phyloP scores from a whole-genome alignment of 140 eudicot species.

The Senecio squalidus region DNA sequence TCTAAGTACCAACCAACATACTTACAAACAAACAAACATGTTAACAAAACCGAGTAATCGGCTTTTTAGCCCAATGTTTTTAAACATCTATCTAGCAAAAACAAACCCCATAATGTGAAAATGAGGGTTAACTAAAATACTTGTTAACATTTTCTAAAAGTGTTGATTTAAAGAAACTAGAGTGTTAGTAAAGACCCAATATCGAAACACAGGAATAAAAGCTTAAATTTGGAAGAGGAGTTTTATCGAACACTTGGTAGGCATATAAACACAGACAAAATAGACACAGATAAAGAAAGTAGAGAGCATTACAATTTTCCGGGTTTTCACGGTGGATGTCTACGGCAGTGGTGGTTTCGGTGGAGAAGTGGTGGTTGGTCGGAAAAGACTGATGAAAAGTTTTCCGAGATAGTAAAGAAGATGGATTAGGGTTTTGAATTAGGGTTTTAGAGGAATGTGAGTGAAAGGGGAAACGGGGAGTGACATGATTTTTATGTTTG shows the following conservation, averaged over 20 bases:
- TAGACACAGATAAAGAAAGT: not conserved
- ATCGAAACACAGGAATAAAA: too few species aligned
- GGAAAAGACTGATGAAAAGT: slow-evolving; percentile 17
- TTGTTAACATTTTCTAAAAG: too few species aligned
- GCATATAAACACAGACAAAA: slow-evolving; percentile 4
- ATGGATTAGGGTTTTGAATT: too few species aligned
- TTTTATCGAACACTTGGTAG: slow-evolving; percentile 34
- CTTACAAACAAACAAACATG: not conserved
- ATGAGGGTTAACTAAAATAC: too few species aligned
- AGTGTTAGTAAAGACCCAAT: not conserved
- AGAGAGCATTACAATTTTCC: not conserved
- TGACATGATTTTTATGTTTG: too few species aligned
- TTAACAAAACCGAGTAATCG: not conserved
- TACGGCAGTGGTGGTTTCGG: slow-evolving; percentile 8
- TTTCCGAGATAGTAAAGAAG: slow-evolving; percentile 9
- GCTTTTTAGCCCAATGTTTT: not conserved
- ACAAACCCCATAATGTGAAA: too few species aligned
- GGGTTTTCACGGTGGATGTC: slow-evolving; percentile 6
- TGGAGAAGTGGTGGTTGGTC: slow-evolving; percentile 10
- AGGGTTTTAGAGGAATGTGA: too few species aligned
- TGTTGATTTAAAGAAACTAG: too few species aligned
- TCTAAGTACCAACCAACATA: too few species aligned
- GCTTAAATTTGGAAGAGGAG: not conserved
- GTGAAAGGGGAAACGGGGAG: too few species aligned
- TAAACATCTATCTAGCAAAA: too few species aligned